Base-by-base conservation (phyloP, 1,284 basidiomycete genomes). In the Leccinum pachyderme region DNA sequence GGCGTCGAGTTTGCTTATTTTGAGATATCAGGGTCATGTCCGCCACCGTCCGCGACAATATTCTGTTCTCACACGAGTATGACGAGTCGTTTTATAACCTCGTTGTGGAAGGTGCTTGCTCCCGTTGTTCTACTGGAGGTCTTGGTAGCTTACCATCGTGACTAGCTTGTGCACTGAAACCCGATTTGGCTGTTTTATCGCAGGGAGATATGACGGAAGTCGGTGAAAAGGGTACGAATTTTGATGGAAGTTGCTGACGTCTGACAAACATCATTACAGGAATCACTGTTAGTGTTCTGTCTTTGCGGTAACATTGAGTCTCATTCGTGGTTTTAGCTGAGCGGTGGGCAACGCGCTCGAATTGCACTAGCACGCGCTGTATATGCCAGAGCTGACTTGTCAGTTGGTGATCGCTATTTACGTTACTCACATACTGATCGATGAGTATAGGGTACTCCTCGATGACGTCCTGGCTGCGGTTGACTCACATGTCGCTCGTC, bases 41-140 rank as follows among this genome's bases (percentile, higher is more conserved):
- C 2, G 84, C 90, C 0, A 87, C 90, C 0, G 82, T 96, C 53
- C 83, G 87, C 51, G 91, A 94, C 51, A 97, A 96, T 64, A 96
- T 97, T 57, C 67, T 93, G 33, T 98, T 98, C 73, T 94, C 89
- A 7, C 90, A 95, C 69, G 82, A 86, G 58, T 97, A 89, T 59
- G 91, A 97, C 54, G 86, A 90, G 59, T 77, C 73, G 0, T 91
- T 89, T 61, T 91, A 91, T 61, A 79, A 87, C 52, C 62, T 85
- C 15, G 88, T 90, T n/a, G 67, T 91, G 4, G 86, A 91, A 74
- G 87, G 87, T 86, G 46, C n/a, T 56, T 59, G 15, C 18, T 3
- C 44, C 35, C 15, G n/a, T 29, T 25, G 28, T 28, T 32, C 29
- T 29, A 2, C 27, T 2, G 8, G 22, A 49, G 29, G 48, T 13